A percentile compares a stretch with the other conserved stretches of the same genome.
phyloP scores from a whole-genome alignment of 257 asterid species.

The Craterostigma plantagineum region DNA sequence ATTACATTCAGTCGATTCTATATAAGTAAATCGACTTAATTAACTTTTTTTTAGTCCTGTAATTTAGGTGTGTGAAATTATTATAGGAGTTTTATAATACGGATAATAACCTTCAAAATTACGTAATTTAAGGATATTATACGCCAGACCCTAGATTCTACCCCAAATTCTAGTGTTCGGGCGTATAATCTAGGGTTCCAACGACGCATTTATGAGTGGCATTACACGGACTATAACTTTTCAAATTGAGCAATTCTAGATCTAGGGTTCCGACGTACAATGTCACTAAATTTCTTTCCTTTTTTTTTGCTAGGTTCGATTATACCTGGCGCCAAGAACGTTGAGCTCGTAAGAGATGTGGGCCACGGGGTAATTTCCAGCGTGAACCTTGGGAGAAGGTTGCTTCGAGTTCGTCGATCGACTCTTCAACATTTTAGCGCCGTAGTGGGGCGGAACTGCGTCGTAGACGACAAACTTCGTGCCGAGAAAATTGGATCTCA shows the following conservation, averaged over 20 bases:
- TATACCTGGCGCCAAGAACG: slow-evolving; percentile 70
- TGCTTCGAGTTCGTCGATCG: slow-evolving; percentile 44
- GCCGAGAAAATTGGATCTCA: slow-evolving; percentile 83
- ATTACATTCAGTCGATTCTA: background rate
- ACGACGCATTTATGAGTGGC: too few relatives aligned
- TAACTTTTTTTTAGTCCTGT: too few relatives aligned
- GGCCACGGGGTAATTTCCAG: slow-evolving; percentile 58
- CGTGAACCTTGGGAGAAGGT: slow-evolving; percentile 28
- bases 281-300: too few relatives aligned
- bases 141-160: too few relatives aligned
- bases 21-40: too few relatives aligned
- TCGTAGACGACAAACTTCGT: slow-evolving; percentile 70
- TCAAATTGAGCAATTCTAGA: too few relatives aligned
- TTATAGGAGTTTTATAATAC: background rate
- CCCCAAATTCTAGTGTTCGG: too few relatives aligned
- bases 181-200: too few relatives aligned
- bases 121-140: too few relatives aligned
- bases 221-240: too few relatives aligned
- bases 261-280: too few relatives aligned
- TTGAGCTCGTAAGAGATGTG: slow-evolving; percentile 75
- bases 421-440: slow-evolving; percentile 39
- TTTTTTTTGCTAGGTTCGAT: background rate
- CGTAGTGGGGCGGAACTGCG: slow-evolving; percentile 43
- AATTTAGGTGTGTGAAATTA: background rate
- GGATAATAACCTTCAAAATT: background rate